phyloP scores from a whole-genome alignment of 768 basidiomycete genomes.

The Chalciporus pseudorubinellus region DNA sequence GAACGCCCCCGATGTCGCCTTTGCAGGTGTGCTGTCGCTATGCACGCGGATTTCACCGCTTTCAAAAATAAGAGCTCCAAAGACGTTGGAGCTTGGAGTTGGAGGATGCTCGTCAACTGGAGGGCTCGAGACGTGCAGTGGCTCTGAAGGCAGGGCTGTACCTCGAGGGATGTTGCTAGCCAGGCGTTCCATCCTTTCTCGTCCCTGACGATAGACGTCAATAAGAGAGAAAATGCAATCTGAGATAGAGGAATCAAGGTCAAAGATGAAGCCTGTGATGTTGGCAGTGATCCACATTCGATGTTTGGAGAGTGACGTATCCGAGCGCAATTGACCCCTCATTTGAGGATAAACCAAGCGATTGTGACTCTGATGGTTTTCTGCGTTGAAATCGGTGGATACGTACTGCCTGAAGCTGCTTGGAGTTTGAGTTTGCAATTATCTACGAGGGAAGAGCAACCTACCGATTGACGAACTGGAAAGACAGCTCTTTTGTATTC shows the following conservation, averaged over 20 bases:
- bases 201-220: slow-evolving; percentile 81
- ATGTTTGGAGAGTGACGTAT: slow-evolving; percentile 45
- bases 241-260: slow-evolving; percentile 78
- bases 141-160: slow-evolving; percentile 1
- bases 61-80: slow-evolving; percentile 69
- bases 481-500: slow-evolving; percentile 66
- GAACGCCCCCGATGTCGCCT: slow-evolving; percentile 33
- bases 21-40: slow-evolving; percentile 45
- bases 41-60: slow-evolving; percentile 84
- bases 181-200: slow-evolving; percentile 69
- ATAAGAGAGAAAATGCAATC: slow-evolving; percentile 77
- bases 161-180: slow-evolving; percentile 52
- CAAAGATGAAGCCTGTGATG: slow-evolving; percentile 82
- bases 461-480: slow-evolving; percentile 83
- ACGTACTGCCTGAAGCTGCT: slow-evolving; percentile 75
- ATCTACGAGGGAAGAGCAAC: slow-evolving; percentile 17
- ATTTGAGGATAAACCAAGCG: slow-evolving; percentile 78
- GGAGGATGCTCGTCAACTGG: slow-evolving; percentile 13
- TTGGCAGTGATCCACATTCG: slow-evolving; percentile 62
- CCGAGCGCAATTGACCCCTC: slow-evolving; percentile 67
- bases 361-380: slow-evolving; percentile 66
- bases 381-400: slow-evolving; percentile 66
- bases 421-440: slow-evolving; percentile 4
- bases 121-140: slow-evolving; percentile 3
- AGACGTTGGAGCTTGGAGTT: slow-evolving; percentile 57